Percentiles rank a stretch among this genome's conserved stretches.
These are phyloP conservation scores for Cladosporium velox DNA, from an alignment of 2,329 filamentous ascomycete genomes.

Conservation along the genomic window DNA sequence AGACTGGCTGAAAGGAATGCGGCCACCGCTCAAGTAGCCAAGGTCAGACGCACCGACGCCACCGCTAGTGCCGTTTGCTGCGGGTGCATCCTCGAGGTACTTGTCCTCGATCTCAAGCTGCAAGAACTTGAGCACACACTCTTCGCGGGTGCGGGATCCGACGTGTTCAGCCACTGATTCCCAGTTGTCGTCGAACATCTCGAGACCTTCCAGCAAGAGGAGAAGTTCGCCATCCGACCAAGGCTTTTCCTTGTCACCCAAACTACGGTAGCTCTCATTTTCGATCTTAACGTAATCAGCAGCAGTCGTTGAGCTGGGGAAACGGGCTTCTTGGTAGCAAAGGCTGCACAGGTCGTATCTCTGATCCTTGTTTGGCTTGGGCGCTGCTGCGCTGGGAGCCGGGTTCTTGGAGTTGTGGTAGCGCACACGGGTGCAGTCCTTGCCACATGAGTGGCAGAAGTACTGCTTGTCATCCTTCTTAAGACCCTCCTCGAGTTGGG, in stretches of 20 bases:
- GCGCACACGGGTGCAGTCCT: conserved; percentile 77
- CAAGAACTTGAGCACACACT: conserved; percentile 95
- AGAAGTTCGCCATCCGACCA: conserved; percentile 92
- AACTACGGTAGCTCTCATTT: conserved; percentile 76
- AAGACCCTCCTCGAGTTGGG: conserved; percentile 59
- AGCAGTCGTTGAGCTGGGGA: conserved; percentile 75
- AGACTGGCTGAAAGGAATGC: conserved; percentile 84
- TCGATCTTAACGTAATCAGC: conserved; percentile 87
- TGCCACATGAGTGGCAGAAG: conserved; percentile 87
- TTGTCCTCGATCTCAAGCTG: conserved; percentile 95
- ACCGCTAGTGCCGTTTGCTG: conserved; percentile 59
- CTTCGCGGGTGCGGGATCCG: conserved; percentile 85
- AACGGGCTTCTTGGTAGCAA: conserved; percentile 82
- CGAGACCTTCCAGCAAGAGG: conserved; percentile 85
- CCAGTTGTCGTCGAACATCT: conserved; percentile 96
- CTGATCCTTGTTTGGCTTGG: conserved; percentile 58
- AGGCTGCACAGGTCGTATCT: conserved; percentile 90
- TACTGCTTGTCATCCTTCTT: conserved; percentile 67
- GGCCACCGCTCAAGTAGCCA: conserved; percentile 68
- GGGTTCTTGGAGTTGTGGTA: conserved; percentile 70
- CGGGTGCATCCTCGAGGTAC: conserved; percentile 68
- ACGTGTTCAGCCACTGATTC: conserved; percentile 89
- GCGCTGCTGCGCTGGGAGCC: conserved; percentile 44
- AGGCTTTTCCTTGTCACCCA: conserved; percentile 79
- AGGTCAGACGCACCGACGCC: conserved; percentile 46